These are phyloP conservation scores for Pseudopithomyces maydicus DNA, from an alignment of 2,329 filamentous ascomycete genomes.

Conservation along the genomic window DNA sequence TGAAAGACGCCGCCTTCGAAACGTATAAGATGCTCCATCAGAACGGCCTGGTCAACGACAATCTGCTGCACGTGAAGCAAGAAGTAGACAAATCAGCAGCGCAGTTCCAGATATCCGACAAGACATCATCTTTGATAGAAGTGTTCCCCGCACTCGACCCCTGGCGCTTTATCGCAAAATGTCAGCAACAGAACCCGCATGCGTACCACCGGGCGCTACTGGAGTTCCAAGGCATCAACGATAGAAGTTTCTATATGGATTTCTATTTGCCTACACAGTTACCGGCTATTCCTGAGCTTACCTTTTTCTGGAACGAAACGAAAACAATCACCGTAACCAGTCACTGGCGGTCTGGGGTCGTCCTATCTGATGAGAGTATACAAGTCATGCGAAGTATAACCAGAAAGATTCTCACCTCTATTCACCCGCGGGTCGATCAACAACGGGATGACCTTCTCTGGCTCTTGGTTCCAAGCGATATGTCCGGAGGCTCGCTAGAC, in stretches of 20 bases:
- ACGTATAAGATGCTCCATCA: constrained; percentile 74
- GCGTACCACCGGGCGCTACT: constrained; percentile 28
- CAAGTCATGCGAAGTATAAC: constrained; percentile 29
- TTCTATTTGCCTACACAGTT: constrained; percentile 27
- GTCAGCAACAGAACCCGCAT: constrained; percentile 16
- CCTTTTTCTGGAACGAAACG: constrained; percentile 39
- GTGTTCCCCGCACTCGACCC: constrained; percentile 35
- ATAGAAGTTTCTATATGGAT: constrained; percentile 24
- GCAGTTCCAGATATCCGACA: constrained; percentile 31
- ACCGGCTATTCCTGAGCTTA: constrained; percentile 23
- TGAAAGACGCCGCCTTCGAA: constrained; percentile 81
- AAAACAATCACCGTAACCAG: constrained; percentile 24
- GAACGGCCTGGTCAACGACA: constrained; percentile 74
- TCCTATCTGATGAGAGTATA: constrained; percentile 22
- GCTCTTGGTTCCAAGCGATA: constrained; percentile 32
- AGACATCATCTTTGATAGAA: constrained; percentile 31
- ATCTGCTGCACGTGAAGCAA: constrained; percentile 69
- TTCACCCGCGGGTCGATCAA: constrained; percentile 28
- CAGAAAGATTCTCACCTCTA: constrained; percentile 28
- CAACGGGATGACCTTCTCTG: constrained; percentile 35
- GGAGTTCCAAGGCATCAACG: constrained; percentile 13
- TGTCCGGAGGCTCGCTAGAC: constrained; percentile 7
- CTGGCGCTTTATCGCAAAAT: constrained; percentile 27
- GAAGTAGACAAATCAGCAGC: constrained; percentile 21
- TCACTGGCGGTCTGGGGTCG: constrained; percentile 14